Percentiles rank a stretch among this genome's conserved stretches.
Conservation (phyloP, 345 rosid genomes). For the Eutrema heterophyllum region DNA sequence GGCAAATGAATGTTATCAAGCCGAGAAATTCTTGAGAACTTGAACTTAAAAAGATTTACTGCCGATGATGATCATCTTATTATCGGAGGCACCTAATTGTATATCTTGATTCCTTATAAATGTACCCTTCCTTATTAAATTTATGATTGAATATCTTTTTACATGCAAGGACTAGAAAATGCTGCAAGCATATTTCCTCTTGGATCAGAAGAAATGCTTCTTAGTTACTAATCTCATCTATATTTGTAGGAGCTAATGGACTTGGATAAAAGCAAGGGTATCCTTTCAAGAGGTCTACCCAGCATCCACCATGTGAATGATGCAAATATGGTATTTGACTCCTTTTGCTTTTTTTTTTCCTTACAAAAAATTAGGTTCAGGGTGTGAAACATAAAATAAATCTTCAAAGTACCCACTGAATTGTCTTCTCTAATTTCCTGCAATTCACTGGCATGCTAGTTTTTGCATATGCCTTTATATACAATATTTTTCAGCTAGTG, state of each 20-base stretch:
- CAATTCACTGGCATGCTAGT: constrained; percentile 12
- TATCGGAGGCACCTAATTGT: neutral
- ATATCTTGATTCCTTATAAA: neutral
- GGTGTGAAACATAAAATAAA: neutral
- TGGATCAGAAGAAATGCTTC: neutral
- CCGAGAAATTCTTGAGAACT: neutral
- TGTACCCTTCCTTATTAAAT: neutral
- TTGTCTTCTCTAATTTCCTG: constrained; percentile 5
- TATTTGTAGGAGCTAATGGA: constrained; percentile 71
- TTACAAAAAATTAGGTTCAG: neutral
- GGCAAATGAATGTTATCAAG: neutral
- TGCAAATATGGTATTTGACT: constrained; percentile 55
- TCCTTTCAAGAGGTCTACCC: constrained; percentile 69
- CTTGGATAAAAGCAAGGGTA: constrained; percentile 66
- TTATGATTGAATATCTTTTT: neutral
- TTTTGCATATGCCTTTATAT: constrained; percentile 15
- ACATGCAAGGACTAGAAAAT: constrained; percentile 12
- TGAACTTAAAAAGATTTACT: neutral
- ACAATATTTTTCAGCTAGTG: neutral
- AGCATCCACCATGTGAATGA: constrained; percentile 78
- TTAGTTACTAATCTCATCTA: neutral
- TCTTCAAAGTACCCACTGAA: neutral
- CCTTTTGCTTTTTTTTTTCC: neutral
- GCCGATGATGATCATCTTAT: neutral
- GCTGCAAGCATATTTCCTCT: neutral